Evolutionary conservation across 768 basidiomycete species (phyloP), one percentile per base, ranked within the genome.

Genomic region (Lentinula lateritia): DNA sequence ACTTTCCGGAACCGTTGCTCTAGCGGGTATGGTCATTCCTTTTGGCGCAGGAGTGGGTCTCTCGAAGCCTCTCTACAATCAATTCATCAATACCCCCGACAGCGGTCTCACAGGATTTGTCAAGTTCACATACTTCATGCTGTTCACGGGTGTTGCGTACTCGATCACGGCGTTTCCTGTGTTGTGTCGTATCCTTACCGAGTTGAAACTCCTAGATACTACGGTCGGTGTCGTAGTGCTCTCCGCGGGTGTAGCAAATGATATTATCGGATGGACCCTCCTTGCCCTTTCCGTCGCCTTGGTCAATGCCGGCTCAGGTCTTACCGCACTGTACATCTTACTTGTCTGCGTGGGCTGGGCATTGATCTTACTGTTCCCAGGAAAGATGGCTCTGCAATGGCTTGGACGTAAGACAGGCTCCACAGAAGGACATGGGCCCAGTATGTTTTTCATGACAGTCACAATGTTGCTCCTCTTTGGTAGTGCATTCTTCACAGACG

Each of bases 121-220:
- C 53, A 80, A 86, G 57, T 96, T 94, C 72, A 88, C 92, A 0
- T 81, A 96, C 71, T 98, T 98, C 73, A 87, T 97, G 83, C 85
- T 99, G 41, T 98, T 98, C 74, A 87, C 91, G 9, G 94, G 93
- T 13, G 93, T 95, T 20, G 93, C 94, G 0, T 94, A 88, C 75
- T 88, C 89, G 3, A 93, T 93, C 67, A 93, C 91, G 0, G 92
- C 91, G 0, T 92, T 93, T 64, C 92, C 93, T 0, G 89, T 94
- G 1, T 78, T 94, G 6, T 93, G 90, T 72, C 82, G 95, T 64
- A 90, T 97, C 73, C 78, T 98, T 50, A 90, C 90, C 1, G 95
- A 97, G 70, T 83, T 96, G 60, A 94, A 95, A 72, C 78, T 99
- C 1, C 80, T 98, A 63, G 90, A 95, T 62, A 97, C 93, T 0